Evolutionary conservation across 176 grass and related monocot species (phyloP).

Genomic region (Triticum monococcum): DNA sequence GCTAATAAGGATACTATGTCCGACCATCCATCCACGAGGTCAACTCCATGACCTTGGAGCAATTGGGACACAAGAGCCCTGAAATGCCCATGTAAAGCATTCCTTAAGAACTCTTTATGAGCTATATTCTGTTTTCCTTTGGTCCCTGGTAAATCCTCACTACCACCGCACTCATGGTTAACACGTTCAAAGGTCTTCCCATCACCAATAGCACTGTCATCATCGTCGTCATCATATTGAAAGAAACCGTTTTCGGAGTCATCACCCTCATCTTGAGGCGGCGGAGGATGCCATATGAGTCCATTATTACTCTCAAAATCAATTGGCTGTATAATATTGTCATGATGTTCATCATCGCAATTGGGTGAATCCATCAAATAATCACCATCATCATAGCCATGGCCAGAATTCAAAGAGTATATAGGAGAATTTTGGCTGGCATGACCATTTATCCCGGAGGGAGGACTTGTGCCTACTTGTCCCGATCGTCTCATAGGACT

Average conservation of each 20-base stretch:
- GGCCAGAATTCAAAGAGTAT: slow-evolving; percentile 43
- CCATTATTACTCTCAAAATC: slow-evolving; percentile 71
- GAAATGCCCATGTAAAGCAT: slow-evolving; percentile 75
- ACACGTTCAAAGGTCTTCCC: slow-evolving; percentile 35
- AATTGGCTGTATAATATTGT: slow-evolving; percentile 31
- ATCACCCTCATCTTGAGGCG: slow-evolving; percentile 54
- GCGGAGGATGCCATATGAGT: slow-evolving; percentile 74
- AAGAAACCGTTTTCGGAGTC: slow-evolving; percentile 68
- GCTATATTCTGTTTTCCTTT: slow-evolving; percentile 55
- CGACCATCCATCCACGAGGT: slow-evolving; percentile 55
- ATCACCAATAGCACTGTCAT: slow-evolving; percentile 38
- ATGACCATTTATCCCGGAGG: slow-evolving; percentile 30
- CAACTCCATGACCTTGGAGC: slow-evolving; percentile 76
- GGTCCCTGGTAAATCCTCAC: slow-evolving; percentile 25
- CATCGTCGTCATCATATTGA: slow-evolving; percentile 70
- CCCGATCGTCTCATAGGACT: slow-evolving; percentile 56
- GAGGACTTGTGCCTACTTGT: slow-evolving; percentile 55
- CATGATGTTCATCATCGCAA: slow-evolving; percentile 33
- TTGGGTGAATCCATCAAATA: slow-evolving; percentile 37
- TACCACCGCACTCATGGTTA: slow-evolving; percentile 38
- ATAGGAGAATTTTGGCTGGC: slow-evolving; percentile 43
- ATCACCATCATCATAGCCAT: slow-evolving; percentile 37
- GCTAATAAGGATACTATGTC: slow-evolving; percentile 75
- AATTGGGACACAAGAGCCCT: slow-evolving; percentile 83
- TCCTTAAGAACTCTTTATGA: slow-evolving; percentile 73